Conservation (phyloP, 2,329 filamentous ascomycete genomes). For the Metarhizium guizhouense region DNA sequence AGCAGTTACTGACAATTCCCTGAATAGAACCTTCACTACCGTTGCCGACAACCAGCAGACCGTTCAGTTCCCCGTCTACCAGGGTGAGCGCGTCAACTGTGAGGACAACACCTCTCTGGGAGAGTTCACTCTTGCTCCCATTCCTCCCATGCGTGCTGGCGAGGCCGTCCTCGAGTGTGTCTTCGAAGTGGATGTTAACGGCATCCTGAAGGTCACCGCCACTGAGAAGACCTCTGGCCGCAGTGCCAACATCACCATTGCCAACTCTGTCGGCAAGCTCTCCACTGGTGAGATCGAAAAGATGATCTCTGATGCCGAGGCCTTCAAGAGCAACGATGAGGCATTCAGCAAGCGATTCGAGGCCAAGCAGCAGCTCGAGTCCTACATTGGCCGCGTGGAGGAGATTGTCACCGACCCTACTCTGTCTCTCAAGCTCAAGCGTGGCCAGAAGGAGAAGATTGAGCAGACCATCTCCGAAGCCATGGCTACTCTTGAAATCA, state of each 20-base stretch:
- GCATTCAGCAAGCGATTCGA: conserved; percentile 99
- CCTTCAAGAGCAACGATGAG: conserved; percentile 97
- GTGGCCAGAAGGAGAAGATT: conserved; percentile 99
- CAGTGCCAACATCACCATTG: conserved; percentile 98
- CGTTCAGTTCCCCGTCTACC: conserved; percentile 78
- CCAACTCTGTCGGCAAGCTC: conserved; percentile 98
- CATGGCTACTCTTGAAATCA: conserved; percentile 94
- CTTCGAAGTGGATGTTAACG: conserved; percentile 99
- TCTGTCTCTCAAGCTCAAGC: conserved; percentile 95
- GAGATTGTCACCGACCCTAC: conserved; percentile 97
- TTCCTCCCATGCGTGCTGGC: conserved; percentile 82
- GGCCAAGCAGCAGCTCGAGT: conserved; percentile 97
- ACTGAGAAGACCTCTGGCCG: conserved; percentile 98
- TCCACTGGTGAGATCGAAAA: conserved; percentile 90
- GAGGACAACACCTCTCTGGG: conserved; percentile 97
- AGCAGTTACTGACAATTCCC: background rate
- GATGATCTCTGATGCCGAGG: conserved; percentile 95
- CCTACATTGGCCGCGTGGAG: conserved; percentile 96
- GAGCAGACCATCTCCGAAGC: conserved; percentile 94
- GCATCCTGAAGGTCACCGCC: conserved; percentile 98
- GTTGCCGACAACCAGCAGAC: conserved; percentile 63
- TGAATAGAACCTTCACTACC: conserved; percentile 67
- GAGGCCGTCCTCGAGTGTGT: conserved; percentile 95
- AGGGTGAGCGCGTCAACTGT: conserved; percentile 97
- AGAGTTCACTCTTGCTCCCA: conserved; percentile 91